Percentiles rank a stretch among this genome's conserved stretches.
phyloP scores from a whole-genome alignment of 495 filamentous ascomycete species.

The Aspergillus mulundensis region DNA sequence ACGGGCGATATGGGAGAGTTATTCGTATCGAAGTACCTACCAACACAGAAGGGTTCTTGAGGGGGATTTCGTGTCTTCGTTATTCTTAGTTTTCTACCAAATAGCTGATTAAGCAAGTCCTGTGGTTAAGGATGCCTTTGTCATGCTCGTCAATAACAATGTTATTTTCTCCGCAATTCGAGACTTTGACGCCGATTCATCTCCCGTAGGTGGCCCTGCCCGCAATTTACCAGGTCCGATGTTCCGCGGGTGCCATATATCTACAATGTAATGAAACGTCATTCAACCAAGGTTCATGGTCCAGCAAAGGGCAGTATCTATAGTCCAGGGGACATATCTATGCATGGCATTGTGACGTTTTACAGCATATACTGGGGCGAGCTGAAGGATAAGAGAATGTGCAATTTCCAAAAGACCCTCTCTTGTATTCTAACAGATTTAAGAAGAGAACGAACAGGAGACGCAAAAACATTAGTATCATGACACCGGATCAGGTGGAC shows the following conservation, averaged over 20 bases:
- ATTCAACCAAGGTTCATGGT: not conserved
- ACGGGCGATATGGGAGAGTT: constrained; percentile 23
- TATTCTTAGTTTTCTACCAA: constrained; percentile 7
- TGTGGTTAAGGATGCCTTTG: not conserved
- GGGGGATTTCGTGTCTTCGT: constrained; percentile 7
- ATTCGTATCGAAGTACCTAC: constrained; percentile 10
- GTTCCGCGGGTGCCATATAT: no score
- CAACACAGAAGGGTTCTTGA: constrained; percentile 10
- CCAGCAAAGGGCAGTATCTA: not conserved
- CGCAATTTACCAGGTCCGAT: no score
- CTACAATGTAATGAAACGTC: no score
- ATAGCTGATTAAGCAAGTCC: constrained; percentile 7
- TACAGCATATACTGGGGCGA: constrained; percentile 27
- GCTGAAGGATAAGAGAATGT: constrained; percentile 8
- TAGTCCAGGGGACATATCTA: not conserved
- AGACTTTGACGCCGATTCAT: no score
- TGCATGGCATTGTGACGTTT: constrained; percentile 25
- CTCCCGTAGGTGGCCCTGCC: no score
- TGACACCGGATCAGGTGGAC: constrained; percentile 15
- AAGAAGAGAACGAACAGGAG: constrained; percentile 3
- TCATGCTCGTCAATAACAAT: not conserved
- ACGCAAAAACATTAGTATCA: constrained; percentile 14
- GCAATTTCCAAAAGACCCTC: constrained; percentile 4
- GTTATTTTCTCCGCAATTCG: no score
- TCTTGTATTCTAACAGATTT: constrained; percentile 3